Base-by-base conservation (phyloP, 371 early-diverging fungal genomes). In the Mortierella sp. region DNA sequence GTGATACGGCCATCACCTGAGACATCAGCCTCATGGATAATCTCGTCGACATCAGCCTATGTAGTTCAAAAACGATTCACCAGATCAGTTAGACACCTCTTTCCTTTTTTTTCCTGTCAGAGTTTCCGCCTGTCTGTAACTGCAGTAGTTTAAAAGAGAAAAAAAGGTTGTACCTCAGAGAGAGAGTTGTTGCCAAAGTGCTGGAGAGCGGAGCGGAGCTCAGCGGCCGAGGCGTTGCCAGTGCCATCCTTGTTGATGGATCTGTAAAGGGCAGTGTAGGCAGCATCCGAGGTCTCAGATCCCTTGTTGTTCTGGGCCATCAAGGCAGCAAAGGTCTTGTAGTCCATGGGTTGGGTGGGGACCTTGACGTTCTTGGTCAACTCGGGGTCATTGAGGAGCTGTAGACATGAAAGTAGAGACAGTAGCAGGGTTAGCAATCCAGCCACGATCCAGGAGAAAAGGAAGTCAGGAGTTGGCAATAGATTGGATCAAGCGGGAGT, bases 21-120 rank as follows among this genome's bases (percentile, higher is more conserved):
- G 59, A 76, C 78, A 62, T 76, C 78, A n/a, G 78, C 78, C 78
- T 76, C 78, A 26, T 70, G 78, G 47, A 76, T 53, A 48, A 76
- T 64, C 71, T 76, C 78, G 24, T 76, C 78, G 45, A 60, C 47
- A 45, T 76, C 78, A 34, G 65, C 66, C 74, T 73, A 73, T 49
- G n/a, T 30, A 16, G 30, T 14, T 41, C 16, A 13, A 50, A 39
- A 5, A 41, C 54, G 23, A 24, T 30, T 38, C 42, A 42, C 21
- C 7, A 63, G 34, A 45, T 31, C 5, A 14, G 45, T 43, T 5
- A 19, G n/a, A 43, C 23, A 10, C 23, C 23, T 13, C 10, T 23
- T 23, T 19, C 8, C 23, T 48, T 48, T 26, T 7, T 18, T 9
- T 16, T 43, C 19, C 14, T 14, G 39, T n/a, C n/a, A n/a, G 28